Base-by-base conservation (phyloP, 768 basidiomycete genomes). In the Auricularia auricula-judae region DNA sequence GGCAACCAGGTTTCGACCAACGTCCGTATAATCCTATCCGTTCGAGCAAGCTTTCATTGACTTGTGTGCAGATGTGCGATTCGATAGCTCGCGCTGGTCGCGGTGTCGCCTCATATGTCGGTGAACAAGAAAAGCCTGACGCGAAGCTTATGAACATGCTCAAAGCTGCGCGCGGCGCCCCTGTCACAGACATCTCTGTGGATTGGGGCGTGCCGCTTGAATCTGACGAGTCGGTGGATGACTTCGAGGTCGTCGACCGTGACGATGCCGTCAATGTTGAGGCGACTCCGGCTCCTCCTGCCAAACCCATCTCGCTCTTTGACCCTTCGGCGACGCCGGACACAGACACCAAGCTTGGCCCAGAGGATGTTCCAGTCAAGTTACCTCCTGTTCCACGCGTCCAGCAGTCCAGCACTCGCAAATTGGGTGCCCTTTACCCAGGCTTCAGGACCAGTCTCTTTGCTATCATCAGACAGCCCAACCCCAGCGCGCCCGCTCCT, bases 51-150 rank as follows among this genome's bases (percentile, higher is more conserved):
- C 18, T 3, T 2, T 3, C 21, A 33, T 3, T 23, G 54, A 36
- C 39, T 18, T 47, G 36, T 29, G 29, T 36, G 5, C 36, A 65
- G 0, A 75, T 82, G 67, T 83, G 82, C 67, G 77, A 82, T 66
- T 71, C 77, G 3, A 80, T 87, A n/a, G 84, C 86, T 0, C 71
- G 74, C 18, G 76, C 75, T 1, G 86, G 86, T 1, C 77, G 80
- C 11, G 86, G 86, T 14, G 73, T 76, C 34, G 79, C 71, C 61
- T 71, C 83, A 0, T 80, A 81, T 63, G 81, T 85, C 3, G 70
- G 75, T 4, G 70, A 76, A 3, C 71, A 76, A 10, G 82, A 83
- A 62, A 74, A 75, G 23, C 82, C 86, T n/a, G 65, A 75, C 3
- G 78, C 71, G 3, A 85, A 84, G 69, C 81, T 81, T 62, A 75